Evolutionary conservation across 495 filamentous ascomycete genomes (phyloP).

Genomic region (Neurospora sp.): DNA sequence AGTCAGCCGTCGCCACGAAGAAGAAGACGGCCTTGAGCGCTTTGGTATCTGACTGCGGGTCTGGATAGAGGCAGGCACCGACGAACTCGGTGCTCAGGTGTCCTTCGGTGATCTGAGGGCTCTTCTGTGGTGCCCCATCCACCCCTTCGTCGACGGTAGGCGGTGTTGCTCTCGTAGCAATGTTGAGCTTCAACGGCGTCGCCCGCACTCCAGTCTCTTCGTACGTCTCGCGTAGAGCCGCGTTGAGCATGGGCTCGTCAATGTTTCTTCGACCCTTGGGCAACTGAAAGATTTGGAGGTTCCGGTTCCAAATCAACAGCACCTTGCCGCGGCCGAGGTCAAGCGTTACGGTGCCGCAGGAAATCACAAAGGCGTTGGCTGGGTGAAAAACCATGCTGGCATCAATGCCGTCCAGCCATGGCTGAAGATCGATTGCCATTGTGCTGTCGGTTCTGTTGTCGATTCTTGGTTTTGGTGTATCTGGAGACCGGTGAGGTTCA

Average conservation of each 20-base stretch:
- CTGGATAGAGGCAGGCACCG: constrained; percentile 17
- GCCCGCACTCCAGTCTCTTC: constrained; percentile 35
- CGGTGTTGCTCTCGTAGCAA: constrained; percentile 24
- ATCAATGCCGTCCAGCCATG: constrained; percentile 17
- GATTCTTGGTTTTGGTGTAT: neutral
- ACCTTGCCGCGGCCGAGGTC: constrained; percentile 25
- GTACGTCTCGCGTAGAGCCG: constrained; percentile 35
- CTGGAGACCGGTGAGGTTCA: neutral
- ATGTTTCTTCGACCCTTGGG: constrained; percentile 39
- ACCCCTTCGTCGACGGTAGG: constrained; percentile 1
- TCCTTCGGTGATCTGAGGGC: constrained; percentile 17
- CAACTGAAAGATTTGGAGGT: constrained; percentile 32
- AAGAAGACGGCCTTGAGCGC: constrained; percentile 22
- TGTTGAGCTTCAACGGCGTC: constrained; percentile 24
- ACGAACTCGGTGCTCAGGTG: constrained; percentile 18
- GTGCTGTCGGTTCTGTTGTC: neutral
- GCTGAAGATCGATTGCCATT: neutral
- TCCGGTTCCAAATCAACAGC: constrained; percentile 32
- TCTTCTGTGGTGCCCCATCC: constrained; percentile 1
- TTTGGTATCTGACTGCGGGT: constrained; percentile 18
- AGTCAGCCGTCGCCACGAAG: constrained; percentile 21
- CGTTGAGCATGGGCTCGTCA: constrained; percentile 28
- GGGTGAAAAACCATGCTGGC: constrained; percentile 21
- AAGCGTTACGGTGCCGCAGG: constrained; percentile 36
- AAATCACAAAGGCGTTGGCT: constrained; percentile 30